phyloP scores from a whole-genome alignment of 2,329 filamentous ascomycete genomes.

The Neurospora sp. region DNA sequence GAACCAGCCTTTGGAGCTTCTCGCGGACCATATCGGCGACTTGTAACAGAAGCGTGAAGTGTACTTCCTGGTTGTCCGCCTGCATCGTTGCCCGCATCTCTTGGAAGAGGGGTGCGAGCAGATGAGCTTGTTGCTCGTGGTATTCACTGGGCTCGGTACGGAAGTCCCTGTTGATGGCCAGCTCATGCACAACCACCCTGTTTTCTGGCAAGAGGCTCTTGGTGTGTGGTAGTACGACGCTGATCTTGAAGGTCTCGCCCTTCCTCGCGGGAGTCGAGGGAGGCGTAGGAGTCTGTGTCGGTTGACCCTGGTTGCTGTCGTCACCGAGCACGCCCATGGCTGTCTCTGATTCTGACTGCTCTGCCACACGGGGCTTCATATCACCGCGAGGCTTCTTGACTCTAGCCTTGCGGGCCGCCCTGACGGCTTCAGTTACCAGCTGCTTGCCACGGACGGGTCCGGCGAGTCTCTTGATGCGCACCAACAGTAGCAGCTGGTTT shows the following conservation, averaged over 20 bases:
- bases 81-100: constrained; percentile 55
- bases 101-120: constrained; percentile 40
- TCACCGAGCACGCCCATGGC: constrained; percentile 31
- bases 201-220: constrained; percentile 58
- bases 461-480: constrained; percentile 68
- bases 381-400: constrained; percentile 59
- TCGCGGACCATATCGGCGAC: constrained; percentile 62
- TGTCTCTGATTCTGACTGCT: constrained; percentile 28
- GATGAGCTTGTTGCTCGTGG: constrained; percentile 43
- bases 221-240: constrained; percentile 14
- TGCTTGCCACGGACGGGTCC: constrained; percentile 61
- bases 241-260: constrained; percentile 21
- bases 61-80: constrained; percentile 52
- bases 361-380: constrained; percentile 57
- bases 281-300: constrained; percentile 42
- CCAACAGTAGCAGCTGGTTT: constrained; percentile 70
- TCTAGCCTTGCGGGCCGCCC: constrained; percentile 56
- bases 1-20: constrained; percentile 63
- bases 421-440: constrained; percentile 65
- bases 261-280: constrained; percentile 39
- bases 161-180: constrained; percentile 71
- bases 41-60: constrained; percentile 57
- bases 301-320: constrained; percentile 28
- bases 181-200: constrained; percentile 64
- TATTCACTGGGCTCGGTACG: constrained; percentile 55